A percentile compares a stretch with the other conserved stretches of the same genome.
Conservation (phyloP, 176 grass and related monocot species). For the Panicum miliaceum region DNA sequence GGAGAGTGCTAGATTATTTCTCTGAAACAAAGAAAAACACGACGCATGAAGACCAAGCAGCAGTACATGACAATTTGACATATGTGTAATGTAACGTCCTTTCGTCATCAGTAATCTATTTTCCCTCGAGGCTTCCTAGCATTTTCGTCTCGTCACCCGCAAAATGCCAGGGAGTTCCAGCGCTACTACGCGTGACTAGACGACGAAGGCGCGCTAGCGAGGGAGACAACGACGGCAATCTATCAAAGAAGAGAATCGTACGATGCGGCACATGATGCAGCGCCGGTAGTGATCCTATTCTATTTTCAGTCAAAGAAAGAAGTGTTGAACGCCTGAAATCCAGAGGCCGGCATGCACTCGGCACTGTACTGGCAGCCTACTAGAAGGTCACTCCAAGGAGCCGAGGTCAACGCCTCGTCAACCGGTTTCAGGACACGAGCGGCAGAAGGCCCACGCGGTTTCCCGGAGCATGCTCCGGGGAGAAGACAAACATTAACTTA, state of each 20-base stretch:
- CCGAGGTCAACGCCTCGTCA: background rate
- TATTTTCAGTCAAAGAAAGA: background rate
- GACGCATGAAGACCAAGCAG: too few species aligned
- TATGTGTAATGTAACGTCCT: too few species aligned
- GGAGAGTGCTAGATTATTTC: too few species aligned
- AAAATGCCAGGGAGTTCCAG: background rate
- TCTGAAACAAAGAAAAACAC: too few species aligned
- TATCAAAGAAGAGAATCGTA: background rate
- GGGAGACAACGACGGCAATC: background rate
- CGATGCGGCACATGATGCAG: background rate
- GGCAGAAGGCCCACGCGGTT: background rate
- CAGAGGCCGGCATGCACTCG: background rate
- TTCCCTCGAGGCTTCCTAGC: background rate
- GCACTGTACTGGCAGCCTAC: background rate
- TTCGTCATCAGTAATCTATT: too few species aligned
- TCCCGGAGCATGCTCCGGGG: background rate
- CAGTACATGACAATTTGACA: too few species aligned
- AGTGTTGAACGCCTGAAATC: background rate
- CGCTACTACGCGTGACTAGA: background rate
- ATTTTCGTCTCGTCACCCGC: background rate
- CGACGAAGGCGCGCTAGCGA: background rate
- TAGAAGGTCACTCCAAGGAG: background rate
- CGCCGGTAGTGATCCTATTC: background rate
- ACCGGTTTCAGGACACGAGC: background rate
- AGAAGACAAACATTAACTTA: background rate